A percentile compares a stretch with the other conserved stretches of the same genome.
These are phyloP conservation scores for Globisporangium cylindrosporum DNA, from an alignment of 352 stramenopile genomes.

Conservation along the genomic window DNA sequence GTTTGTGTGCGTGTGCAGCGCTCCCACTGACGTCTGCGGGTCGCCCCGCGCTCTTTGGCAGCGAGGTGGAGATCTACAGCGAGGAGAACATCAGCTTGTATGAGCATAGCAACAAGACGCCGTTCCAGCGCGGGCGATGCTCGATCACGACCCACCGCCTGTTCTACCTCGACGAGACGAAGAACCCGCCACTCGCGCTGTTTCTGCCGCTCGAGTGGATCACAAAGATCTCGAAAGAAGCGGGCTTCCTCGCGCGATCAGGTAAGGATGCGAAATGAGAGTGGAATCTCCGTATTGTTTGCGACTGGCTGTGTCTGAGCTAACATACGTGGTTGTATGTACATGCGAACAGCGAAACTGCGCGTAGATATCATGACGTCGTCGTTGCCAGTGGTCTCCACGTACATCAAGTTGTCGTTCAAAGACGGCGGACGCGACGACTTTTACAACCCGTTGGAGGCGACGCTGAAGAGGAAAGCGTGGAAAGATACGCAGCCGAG, in stretches of 20 bases:
- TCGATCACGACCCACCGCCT: conserved; percentile 82
- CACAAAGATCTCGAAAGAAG: conserved; percentile 67
- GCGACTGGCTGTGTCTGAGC: not conserved
- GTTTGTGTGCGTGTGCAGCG: conserved; percentile 25
- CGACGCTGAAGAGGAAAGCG: conserved; percentile 58
- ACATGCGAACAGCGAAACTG: conserved; percentile 51
- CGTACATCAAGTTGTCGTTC: conserved; percentile 85
- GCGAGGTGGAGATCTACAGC: conserved; percentile 87
- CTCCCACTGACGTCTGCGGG: conserved; percentile 68
- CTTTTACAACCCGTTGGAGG: conserved; percentile 75
- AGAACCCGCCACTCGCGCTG: conserved; percentile 49
- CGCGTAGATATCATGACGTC: conserved; percentile 61
- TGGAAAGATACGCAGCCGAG: conserved; percentile 80
- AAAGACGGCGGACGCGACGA: conserved; percentile 84
- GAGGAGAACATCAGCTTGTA: conserved; percentile 84
- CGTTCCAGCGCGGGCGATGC: conserved; percentile 64
- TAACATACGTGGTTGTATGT: not conserved
- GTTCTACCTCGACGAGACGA: conserved; percentile 74
- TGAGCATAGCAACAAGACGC: conserved; percentile 76
- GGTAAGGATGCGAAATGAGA: conserved; percentile 6
- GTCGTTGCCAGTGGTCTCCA: conserved; percentile 35
- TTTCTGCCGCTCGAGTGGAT: conserved; percentile 77
- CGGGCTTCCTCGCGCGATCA: conserved; percentile 79
- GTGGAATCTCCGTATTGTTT: not conserved
- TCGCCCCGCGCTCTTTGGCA: conserved; percentile 67